A percentile compares a stretch with the other conserved stretches of the same genome.
Conservation (phyloP, 495 filamentous ascomycete species). For the Cenococcum geophilum region DNA sequence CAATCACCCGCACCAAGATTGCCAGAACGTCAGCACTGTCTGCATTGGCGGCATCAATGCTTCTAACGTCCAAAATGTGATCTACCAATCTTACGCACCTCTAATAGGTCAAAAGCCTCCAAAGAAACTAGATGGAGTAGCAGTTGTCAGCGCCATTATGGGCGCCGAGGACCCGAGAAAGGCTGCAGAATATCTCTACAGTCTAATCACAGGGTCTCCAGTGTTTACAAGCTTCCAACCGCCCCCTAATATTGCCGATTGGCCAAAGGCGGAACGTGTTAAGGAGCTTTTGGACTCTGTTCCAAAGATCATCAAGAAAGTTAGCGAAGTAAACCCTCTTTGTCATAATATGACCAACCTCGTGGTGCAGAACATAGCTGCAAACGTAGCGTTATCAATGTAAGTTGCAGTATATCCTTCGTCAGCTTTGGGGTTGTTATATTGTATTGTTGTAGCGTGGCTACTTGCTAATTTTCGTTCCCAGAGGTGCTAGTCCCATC, state of each 20-base stretch:
- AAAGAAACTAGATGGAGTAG: constrained; percentile 68
- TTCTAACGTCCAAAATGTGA: constrained; percentile 68
- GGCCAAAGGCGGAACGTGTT: constrained; percentile 20
- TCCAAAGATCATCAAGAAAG: constrained; percentile 46
- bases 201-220: constrained; percentile 47
- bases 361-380: constrained; percentile 88
- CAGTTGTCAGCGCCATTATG: constrained; percentile 86
- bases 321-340: constrained; percentile 60
- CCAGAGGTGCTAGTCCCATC: constrained; percentile 76
- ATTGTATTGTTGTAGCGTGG: too few relatives aligned
- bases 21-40: constrained; percentile 45
- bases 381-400: constrained; percentile 78
- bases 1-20: constrained; percentile 16
- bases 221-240: constrained; percentile 38
- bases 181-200: constrained; percentile 52
- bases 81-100: constrained; percentile 35
- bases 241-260: constrained; percentile 16
- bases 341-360: constrained; percentile 97
- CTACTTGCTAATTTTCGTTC: not conserved
- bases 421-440: too few relatives aligned
- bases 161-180: constrained; percentile 57
- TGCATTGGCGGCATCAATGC: constrained; percentile 86
- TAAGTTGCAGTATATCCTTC: constrained; percentile 26
- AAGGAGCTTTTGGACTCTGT: constrained; percentile 17
- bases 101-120: constrained; percentile 43